These are phyloP conservation scores for Stephania cephalantha DNA, from an alignment of 164 flowering plant genomes.

Conservation along the genomic window DNA sequence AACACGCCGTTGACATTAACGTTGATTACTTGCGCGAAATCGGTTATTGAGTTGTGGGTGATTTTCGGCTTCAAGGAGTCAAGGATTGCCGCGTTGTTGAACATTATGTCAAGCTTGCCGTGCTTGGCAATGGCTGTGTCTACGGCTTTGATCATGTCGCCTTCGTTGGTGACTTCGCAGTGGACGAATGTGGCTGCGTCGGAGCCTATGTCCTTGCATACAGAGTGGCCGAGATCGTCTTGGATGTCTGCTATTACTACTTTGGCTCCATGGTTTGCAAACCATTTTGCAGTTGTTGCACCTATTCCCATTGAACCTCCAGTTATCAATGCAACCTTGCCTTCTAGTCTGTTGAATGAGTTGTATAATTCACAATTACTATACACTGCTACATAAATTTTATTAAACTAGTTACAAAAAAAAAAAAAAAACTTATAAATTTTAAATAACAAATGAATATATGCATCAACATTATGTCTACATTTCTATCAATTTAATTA, in stretches of 20 bases:
- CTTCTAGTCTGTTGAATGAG: neutral
- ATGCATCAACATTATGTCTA: too few relatives aligned
- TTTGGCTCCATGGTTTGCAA: neutral
- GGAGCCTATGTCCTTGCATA: neutral
- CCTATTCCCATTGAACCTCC: neutral
- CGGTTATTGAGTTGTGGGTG: neutral
- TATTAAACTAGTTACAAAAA: too few relatives aligned
- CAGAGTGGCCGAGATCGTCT: neutral
- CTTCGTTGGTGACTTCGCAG: neutral
- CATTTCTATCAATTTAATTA: too few relatives aligned
- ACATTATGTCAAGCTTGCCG: neutral
- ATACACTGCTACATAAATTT: too few relatives aligned
- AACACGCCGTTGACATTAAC: conserved; percentile 28
- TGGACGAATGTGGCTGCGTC: neutral
- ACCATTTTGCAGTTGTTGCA: neutral
- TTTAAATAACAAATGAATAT: too few relatives aligned
- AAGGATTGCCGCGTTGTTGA: neutral
- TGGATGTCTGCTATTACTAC: neutral
- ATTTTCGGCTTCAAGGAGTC: neutral
- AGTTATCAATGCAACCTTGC: neutral
- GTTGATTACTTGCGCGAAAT: conserved; percentile 20
- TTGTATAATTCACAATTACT: too few relatives aligned
- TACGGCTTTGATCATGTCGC: neutral
- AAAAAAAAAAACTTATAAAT: too few relatives aligned
- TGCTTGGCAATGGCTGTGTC: neutral